phyloP scores from a whole-genome alignment of 2,329 filamentous ascomycete species.

The Ampelomyces quisqualis region DNA sequence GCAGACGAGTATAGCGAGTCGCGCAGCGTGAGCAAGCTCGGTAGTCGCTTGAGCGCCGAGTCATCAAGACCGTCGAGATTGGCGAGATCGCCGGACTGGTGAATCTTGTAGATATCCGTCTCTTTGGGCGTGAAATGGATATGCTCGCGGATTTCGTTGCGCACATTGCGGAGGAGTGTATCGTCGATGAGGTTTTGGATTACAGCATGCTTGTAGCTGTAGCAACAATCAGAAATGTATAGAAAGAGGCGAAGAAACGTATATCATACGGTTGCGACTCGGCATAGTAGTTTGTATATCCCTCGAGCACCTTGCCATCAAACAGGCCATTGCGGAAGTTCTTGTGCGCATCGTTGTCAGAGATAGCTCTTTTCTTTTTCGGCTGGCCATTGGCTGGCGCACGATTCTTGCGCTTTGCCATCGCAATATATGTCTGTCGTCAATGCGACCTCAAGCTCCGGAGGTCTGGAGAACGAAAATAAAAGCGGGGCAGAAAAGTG shows the following conservation, averaged over 20 bases:
- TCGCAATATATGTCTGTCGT: background rate
- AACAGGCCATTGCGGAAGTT: constrained; percentile 45
- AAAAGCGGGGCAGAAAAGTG: constrained; percentile 10
- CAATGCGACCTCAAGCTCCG: no score
- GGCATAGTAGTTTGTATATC: constrained; percentile 42
- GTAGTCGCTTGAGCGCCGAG: constrained; percentile 78
- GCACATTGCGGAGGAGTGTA: constrained; percentile 78
- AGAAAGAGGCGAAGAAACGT: background rate
- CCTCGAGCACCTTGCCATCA: constrained; percentile 37
- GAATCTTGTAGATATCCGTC: constrained; percentile 99
- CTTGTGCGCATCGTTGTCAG: constrained; percentile 43
- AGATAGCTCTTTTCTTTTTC: constrained; percentile 50
- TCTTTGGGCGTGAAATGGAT: constrained; percentile 97
- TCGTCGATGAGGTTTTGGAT: constrained; percentile 81
- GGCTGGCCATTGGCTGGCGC: constrained; percentile 39
- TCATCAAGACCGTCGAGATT: constrained; percentile 94
- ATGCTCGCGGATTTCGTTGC: constrained; percentile 83
- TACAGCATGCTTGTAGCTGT: constrained; percentile 85
- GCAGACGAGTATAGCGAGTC: constrained; percentile 89
- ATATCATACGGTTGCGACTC: constrained; percentile 43
- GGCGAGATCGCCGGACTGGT: constrained; percentile 95
- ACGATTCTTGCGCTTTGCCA: constrained; percentile 49
- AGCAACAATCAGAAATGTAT: constrained; percentile 7
- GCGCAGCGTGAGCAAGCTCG: constrained; percentile 86
- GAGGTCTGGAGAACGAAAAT: no score